Percentiles rank a stretch among this genome's conserved stretches.
phyloP scores from a whole-genome alignment of 2,329 filamentous ascomycete genomes.

The Biscogniauxia marginata region DNA sequence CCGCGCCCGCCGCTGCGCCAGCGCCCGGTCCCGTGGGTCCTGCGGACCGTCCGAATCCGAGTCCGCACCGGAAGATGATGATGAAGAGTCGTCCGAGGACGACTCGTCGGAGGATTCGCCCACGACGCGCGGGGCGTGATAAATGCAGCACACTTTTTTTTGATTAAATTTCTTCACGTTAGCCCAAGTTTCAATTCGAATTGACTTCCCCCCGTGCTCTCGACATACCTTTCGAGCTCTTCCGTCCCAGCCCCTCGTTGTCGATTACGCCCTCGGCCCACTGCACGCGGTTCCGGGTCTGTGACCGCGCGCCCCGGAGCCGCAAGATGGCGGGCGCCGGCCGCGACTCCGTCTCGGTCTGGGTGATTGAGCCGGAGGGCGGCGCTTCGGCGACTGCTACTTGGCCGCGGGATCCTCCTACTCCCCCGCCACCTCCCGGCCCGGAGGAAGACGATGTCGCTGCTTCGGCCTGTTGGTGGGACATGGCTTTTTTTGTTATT shows the following conservation, averaged over 20 bases:
- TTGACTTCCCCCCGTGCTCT: too few species aligned
- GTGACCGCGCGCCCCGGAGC: constrained; percentile 48
- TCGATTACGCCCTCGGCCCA: constrained; percentile 94
- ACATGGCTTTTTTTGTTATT: constrained; percentile 5
- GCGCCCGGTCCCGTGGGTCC: constrained; percentile 29
- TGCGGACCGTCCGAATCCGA: constrained; percentile 24
- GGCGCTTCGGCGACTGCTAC: constrained; percentile 15
- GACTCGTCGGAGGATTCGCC: constrained; percentile 70
- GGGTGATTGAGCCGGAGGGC: constrained; percentile 27
- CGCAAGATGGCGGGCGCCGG: constrained; percentile 44
- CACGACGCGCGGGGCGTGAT: constrained; percentile 78
- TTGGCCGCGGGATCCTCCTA: background rate
- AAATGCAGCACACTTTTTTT: constrained; percentile 90
- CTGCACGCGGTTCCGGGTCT: constrained; percentile 65
- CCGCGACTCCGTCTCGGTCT: constrained; percentile 20
- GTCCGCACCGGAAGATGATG: constrained; percentile 55
- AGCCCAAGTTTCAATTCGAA: too few species aligned
- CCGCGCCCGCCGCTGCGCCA: constrained; percentile 24
- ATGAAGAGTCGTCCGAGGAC: constrained; percentile 46
- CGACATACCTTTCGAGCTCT: constrained; percentile 86
- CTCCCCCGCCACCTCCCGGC: too few species aligned
- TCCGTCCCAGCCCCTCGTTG: constrained; percentile 91
- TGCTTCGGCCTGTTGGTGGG: constrained; percentile 1
- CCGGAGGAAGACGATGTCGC: background rate
- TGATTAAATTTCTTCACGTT: background rate